A percentile compares a stretch with the other conserved stretches of the same genome.
Conservation (phyloP, 768 basidiomycete species). For the Mrakia hoshinonis region DNA sequence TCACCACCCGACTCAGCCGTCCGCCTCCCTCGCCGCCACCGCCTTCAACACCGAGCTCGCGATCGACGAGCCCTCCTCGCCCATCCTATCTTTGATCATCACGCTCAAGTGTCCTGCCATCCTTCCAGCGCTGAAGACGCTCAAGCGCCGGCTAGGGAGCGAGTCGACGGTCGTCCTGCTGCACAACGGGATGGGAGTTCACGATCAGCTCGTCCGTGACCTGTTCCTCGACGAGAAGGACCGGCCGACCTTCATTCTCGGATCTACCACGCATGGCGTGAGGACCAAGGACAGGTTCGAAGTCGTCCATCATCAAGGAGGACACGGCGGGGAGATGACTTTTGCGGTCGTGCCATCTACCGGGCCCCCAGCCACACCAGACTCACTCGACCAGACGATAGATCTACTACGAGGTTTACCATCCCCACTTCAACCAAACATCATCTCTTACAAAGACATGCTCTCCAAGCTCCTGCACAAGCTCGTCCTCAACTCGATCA, state of each 20-base stretch:
- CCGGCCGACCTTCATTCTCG: conserved; percentile 78
- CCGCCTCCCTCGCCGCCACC: not conserved
- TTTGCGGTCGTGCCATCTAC: conserved; percentile 74
- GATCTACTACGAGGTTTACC: not conserved
- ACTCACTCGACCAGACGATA: not conserved
- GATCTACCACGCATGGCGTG: conserved; percentile 71
- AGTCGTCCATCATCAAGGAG: conserved; percentile 53
- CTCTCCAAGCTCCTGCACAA: conserved; percentile 64
- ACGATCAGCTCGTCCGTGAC: conserved; percentile 60
- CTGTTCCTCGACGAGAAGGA: conserved; percentile 56
- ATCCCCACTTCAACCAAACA: conserved; percentile 39
- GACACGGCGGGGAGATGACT: conserved; percentile 57
- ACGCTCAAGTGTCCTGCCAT: conserved; percentile 69
- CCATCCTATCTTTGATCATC: conserved; percentile 71
- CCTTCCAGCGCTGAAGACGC: conserved; percentile 49
- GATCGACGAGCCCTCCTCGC: conserved; percentile 5
- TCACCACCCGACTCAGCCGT: not conserved
- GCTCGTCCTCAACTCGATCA: conserved; percentile 66
- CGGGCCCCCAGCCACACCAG: conserved; percentile 51
- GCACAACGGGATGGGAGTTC: conserved; percentile 89
- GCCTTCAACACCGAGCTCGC: not conserved
- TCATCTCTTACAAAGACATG: conserved; percentile 58
- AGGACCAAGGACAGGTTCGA: conserved; percentile 47
- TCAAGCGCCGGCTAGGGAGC: conserved; percentile 56
- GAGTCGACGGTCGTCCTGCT: conserved; percentile 80